Base-by-base conservation (phyloP, 2,329 filamentous ascomycete genomes). In the Kalmusia sp. region DNA sequence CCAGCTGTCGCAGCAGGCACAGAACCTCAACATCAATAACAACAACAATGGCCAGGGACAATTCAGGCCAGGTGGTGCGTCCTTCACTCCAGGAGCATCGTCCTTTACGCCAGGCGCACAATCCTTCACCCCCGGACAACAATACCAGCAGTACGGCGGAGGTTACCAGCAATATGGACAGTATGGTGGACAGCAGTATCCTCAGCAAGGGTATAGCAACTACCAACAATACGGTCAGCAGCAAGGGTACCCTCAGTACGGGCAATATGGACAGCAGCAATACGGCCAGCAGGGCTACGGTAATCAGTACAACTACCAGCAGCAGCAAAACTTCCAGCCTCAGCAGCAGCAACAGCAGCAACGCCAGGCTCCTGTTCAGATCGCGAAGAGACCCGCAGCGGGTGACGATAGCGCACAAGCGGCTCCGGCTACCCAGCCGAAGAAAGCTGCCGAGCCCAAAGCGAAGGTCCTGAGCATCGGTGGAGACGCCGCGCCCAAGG, bases 61-160 rank as follows among this genome's bases (percentile, higher is more conserved):
- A 39, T 55, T 55, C 48, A 49, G 43, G 17, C 17, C 71, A 79
- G 15, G 49, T 49, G 58, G 63, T 37, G 55, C 54, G 28, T 46
- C 17, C 4, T 92, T 92, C 80, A 82, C 82, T 9, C 87, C 88
- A 11, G 87, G 85, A 54, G 87, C 86, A 52, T 79, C 85, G 54
- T 82, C 88, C 17, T 95, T 96, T 79, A 85, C 88, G 41, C 91
- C 91, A 15, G 86, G 85, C 44, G 89, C 89, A 28, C 79, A 85
- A 57, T 75, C 84, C 19, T 93, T 93, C 74, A 84, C 88, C 51
- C 90, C 90, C 7, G 88, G 88, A 43, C 89, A 92, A 73, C 77
- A 79, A 55, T 92, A 83, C 65, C 85, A 80, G 62, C 77, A 80
- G 57, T 82, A 85, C 57, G 83, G 58, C 31, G 63, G 62, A 27